These are phyloP conservation scores for Pleurostoma richardsiae DNA, from an alignment of 2,329 filamentous ascomycete species.

Conservation along the genomic window DNA sequence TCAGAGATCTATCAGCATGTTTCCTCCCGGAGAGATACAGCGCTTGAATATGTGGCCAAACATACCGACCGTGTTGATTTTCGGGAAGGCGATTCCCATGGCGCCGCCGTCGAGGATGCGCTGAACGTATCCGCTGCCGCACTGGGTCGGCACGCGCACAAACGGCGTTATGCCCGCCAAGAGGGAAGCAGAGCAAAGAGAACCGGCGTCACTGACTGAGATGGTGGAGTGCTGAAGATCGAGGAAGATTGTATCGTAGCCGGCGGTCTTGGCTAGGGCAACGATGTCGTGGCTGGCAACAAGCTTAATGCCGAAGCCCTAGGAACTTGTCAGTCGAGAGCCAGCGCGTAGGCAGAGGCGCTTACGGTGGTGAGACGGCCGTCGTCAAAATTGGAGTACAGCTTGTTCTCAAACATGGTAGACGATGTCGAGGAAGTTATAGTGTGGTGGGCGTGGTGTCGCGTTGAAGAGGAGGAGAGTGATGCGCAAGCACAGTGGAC, in stretches of 20 bases:
- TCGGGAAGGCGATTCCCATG: constrained; percentile 19
- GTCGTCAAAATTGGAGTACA: too few relatives aligned
- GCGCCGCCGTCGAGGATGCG: constrained; percentile 24
- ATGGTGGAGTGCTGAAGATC: constrained; percentile 27
- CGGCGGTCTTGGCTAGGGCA: constrained; percentile 19
- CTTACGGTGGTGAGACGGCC: too few relatives aligned
- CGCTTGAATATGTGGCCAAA: background rate
- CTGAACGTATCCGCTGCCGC: constrained; percentile 22
- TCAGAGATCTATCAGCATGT: background rate
- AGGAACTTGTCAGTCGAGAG: background rate
- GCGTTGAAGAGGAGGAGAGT: too few relatives aligned
- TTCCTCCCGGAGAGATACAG: background rate
- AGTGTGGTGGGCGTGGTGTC: too few relatives aligned
- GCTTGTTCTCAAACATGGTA: too few relatives aligned
- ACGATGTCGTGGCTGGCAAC: constrained; percentile 17
- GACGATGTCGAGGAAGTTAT: too few relatives aligned
- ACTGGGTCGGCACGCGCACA: constrained; percentile 22
- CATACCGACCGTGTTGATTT: constrained; percentile 14
- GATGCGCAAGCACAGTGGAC: too few relatives aligned
- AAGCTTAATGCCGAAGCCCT: constrained; percentile 15
- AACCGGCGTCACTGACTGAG: constrained; percentile 16
- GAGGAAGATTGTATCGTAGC: constrained; percentile 26
- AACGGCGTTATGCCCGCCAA: constrained; percentile 21
- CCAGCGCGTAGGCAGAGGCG: too few relatives aligned
- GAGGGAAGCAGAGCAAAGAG: constrained; percentile 17